Conservation (phyloP, 1,284 basidiomycete genomes). For the Microstroma glucosiphilum region DNA sequence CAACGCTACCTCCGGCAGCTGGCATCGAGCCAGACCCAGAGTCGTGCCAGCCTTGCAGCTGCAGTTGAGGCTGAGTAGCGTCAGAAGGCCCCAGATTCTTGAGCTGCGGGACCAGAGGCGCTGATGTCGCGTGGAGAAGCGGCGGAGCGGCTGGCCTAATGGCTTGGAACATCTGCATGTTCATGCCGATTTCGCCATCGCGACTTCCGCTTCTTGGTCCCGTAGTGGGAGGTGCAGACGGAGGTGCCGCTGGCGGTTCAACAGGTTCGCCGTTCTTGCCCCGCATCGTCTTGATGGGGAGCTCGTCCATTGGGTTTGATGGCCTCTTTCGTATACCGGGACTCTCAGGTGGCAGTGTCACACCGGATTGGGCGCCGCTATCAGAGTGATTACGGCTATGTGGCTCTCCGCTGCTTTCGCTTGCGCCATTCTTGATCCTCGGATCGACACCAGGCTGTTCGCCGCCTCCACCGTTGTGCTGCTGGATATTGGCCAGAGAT, state of each 20-base stretch:
- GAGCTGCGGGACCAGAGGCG: conserved; percentile 8
- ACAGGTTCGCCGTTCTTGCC: conserved; percentile 16
- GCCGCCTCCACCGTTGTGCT: not conserved
- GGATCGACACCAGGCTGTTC: not conserved
- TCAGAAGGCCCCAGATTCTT: conserved; percentile 2
- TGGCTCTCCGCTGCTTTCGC: not conserved
- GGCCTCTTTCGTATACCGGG: conserved; percentile 4
- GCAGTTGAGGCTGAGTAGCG: not conserved
- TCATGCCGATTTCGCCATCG: not conserved
- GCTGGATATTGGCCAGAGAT: conserved; percentile 21
- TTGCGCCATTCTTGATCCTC: conserved; percentile 4
- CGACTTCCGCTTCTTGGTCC: not conserved
- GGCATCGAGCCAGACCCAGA: conserved; percentile 1
- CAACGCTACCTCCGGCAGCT: not conserved
- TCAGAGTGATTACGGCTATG: conserved; percentile 6
- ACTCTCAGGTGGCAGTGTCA: conserved; percentile 6
- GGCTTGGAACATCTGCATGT: not conserved
- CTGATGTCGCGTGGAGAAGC: not conserved
- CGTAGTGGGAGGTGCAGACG: conserved; percentile 12
- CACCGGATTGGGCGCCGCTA: conserved; percentile 3
- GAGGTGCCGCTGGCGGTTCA: conserved; percentile 13
- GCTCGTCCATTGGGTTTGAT: conserved; percentile 3
- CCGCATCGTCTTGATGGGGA: conserved; percentile 18
- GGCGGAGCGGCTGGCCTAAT: not conserved
- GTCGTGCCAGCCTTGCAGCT: conserved; percentile 1